Percentiles rank a stretch among this genome's conserved stretches.
Evolutionary conservation across 2,329 filamentous ascomycete genomes (phyloP).

Genomic region (Curvularia lunata): DNA sequence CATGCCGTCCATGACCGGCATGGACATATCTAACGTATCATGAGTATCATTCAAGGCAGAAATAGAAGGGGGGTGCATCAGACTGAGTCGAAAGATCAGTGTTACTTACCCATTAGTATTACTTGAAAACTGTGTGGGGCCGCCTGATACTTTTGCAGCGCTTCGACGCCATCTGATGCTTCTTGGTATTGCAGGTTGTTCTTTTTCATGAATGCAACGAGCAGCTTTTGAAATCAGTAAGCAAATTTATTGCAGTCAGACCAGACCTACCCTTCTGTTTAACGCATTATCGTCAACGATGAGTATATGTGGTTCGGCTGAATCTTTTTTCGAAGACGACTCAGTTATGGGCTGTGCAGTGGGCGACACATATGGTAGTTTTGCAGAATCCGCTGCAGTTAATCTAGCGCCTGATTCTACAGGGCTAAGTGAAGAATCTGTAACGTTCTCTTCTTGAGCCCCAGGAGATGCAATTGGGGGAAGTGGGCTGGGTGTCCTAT

Average conservation of each 20-base stretch:
- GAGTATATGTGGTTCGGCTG: constrained; percentile 29
- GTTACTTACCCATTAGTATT: constrained; percentile 42
- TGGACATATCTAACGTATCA: constrained; percentile 38
- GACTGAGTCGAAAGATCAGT: background rate
- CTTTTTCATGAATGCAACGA: constrained; percentile 43
- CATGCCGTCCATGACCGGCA: constrained; percentile 49
- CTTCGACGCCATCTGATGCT: constrained; percentile 45
- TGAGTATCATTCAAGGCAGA: constrained; percentile 1
- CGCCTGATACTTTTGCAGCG: constrained; percentile 35
- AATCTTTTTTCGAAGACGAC: background rate
- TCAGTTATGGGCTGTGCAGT: background rate
- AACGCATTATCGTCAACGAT: constrained; percentile 51
- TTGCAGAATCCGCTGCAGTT: background rate
- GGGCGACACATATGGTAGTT: background rate
- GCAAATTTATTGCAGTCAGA: no score
- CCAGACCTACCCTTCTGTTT: constrained; percentile 42
- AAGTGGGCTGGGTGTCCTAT: background rate
- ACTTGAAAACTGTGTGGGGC: constrained; percentile 23
- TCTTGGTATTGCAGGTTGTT: constrained; percentile 29
- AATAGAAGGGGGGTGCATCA: background rate
- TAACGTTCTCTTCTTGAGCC: background rate
- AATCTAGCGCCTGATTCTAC: background rate
- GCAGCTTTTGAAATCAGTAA: constrained; percentile 31
- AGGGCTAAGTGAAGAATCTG: background rate
- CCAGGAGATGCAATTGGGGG: background rate